Evolutionary conservation across 2,329 filamentous ascomycete species (phyloP).

Genomic region (Cercospora sp.): DNA sequence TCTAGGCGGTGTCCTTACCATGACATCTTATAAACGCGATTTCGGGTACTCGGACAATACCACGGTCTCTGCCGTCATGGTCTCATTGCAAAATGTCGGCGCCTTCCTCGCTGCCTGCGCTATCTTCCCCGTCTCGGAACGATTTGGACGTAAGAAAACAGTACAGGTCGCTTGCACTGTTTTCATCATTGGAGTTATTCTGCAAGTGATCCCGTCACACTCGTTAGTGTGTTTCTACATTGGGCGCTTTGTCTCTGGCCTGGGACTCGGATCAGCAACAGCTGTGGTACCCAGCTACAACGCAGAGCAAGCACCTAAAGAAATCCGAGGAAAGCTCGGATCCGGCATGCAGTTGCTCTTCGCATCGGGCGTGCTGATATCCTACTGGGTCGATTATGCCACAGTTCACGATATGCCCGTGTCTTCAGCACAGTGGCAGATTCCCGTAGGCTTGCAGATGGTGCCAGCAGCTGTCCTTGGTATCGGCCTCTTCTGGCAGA

Average conservation of each 20-base stretch:
- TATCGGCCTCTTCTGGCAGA: constrained; percentile 51
- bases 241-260: constrained; percentile 51
- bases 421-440: constrained; percentile 55
- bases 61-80: constrained; percentile 44
- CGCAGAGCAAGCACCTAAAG: constrained; percentile 47
- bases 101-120: constrained; percentile 55
- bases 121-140: constrained; percentile 52
- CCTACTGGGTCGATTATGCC: constrained; percentile 58
- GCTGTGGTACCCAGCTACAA: constrained; percentile 47
- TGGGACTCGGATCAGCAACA: constrained; percentile 53
- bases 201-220: constrained; percentile 52
- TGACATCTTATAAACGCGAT: constrained; percentile 32
- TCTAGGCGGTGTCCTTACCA: constrained; percentile 36
- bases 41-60: constrained; percentile 34
- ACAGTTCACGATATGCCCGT: constrained; percentile 42
- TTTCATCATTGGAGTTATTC: constrained; percentile 45
- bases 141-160: constrained; percentile 48
- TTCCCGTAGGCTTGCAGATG: constrained; percentile 57
- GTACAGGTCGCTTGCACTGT: constrained; percentile 50
- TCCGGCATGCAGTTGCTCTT: constrained; percentile 57
- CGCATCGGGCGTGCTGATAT: constrained; percentile 52
- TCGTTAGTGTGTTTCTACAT: constrained; percentile 49
- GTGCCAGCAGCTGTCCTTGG: constrained; percentile 52
- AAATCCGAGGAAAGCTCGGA: constrained; percentile 52
- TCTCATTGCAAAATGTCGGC: constrained; percentile 55